Base-by-base conservation (phyloP, 495 filamentous ascomycete genomes). In the Poronia punctata region DNA sequence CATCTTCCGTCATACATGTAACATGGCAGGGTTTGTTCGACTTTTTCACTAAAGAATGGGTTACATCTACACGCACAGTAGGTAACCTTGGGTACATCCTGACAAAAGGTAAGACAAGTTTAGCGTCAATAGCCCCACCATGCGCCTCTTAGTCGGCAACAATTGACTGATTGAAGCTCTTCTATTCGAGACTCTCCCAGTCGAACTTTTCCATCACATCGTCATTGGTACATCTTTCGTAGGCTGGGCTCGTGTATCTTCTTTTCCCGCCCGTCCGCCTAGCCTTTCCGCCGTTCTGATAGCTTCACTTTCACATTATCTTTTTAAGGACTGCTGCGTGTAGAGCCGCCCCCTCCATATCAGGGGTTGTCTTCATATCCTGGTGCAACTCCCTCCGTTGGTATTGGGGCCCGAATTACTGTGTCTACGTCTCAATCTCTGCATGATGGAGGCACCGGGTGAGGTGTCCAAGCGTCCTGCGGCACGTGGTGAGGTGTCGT, bases 121-220 rank as follows among this genome's bases (percentile, higher is more conserved):
- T 25, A 26, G 38, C 19, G 19, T 32, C 29, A 21, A 24, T 9
- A 23, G 36, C 40, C 32, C 40, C 40, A 43, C 40, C 40, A 35
- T 19, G 24, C 24, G 19, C 29, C 27, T 10, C 16, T 28, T 16
- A 38, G 19, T n/a, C n/a, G n/a, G n/a, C n/a, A n/a, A n/a, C n/a
- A n/a, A n/a, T n/a, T 26, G 27, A 40, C 40, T 34, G 31, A 22
- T 31, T 35, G 30, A 43, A 25, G 23, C 40, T 43, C 17, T n/a
- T n/a, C n/a, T n/a, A 20, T 31, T 41, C 20, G 16, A 15, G 19
- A 26, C 19, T 14, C 25, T 11, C 9, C 4, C 28, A 32, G 24
- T 23, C 26, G 38, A 41, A 41, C 38, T 41, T 41, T 41, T 41
- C n/a, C 29, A 41, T 33, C 38, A 30, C 29, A 43, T 29, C 40